phyloP scores from a whole-genome alignment of 257 asterid species.

The Dorcoceras hygrometricum region DNA sequence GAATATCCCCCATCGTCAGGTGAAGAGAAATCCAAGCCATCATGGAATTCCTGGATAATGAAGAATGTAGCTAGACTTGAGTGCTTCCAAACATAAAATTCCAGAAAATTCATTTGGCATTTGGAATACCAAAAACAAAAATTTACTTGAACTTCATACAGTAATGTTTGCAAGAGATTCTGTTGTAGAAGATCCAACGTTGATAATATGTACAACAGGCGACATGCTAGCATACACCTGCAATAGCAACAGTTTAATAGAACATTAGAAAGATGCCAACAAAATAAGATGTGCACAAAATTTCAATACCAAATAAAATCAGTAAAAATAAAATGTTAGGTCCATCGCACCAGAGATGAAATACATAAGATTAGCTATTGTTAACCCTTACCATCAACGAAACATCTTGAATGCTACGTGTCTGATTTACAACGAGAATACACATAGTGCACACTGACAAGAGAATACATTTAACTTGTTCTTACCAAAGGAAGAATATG shows the following conservation, averaged over 20 bases:
- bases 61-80: conserved; percentile 6
- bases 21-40: conserved; percentile 63
- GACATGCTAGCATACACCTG: conserved; percentile 90
- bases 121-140: conserved; percentile 14
- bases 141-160: conserved; percentile 41
- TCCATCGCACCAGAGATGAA: background rate
- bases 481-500: background rate
- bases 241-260: conserved; percentile 20
- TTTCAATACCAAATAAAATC: background rate
- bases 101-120: background rate
- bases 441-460: background rate
- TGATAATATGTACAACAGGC: conserved; percentile 60
- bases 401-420: background rate
- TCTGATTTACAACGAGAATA: background rate
- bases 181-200: conserved; percentile 55
- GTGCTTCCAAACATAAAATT: background rate
- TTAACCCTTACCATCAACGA: background rate
- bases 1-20: conserved; percentile 46
- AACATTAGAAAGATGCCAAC: conserved; percentile 12
- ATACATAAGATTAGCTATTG: background rate
- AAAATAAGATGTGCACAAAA: conserved; percentile 10
- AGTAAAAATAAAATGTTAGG: background rate
- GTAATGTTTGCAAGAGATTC: conserved; percentile 75
- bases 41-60: conserved; percentile 70
- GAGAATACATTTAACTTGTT: background rate